Base-by-base conservation (phyloP, 2,329 filamentous ascomycete genomes). In the Trichoderma breve region DNA sequence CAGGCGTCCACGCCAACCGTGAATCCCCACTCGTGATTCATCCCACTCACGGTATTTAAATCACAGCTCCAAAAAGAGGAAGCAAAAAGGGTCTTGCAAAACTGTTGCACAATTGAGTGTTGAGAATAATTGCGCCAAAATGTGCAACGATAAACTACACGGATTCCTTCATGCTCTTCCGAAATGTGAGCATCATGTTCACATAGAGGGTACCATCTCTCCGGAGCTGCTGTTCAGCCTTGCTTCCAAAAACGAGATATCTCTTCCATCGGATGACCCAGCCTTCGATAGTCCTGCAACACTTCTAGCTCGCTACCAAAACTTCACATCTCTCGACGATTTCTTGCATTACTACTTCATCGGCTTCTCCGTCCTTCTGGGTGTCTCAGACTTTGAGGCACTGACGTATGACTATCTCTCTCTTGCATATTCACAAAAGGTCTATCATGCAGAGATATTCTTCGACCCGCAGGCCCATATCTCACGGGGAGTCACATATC, bases 121-220 rank as follows among this genome's bases (percentile, higher is more conserved):
- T 18, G 64, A 57, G 24, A 21, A n/a, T 11, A 8, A 14, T 7
- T 39, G 1, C n/a, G 32, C 32, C 65, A 71, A 21, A 11, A 91
- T 90, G 88, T 91, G 88, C 80, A 83, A 87, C 76, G 78, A 78
- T 14, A 70, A 72, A 14, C 74, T 80, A 60, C 89, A 90, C 81
- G 79, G 84, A 55, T 89, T 93, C 79, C 85, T 94, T 47, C 81
- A 83, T 66, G 86, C 86, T 36, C 86, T 95, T 34, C 92, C 92
- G 74, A 95, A 95, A 84, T 93, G 91, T 82, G 93, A 95, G 80
- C 92, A 94, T 78, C 93, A 95, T 81, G 87, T 95, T 69, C 93
- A 95, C 79, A 86, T 95, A 39, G 92, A 95, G 81, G 93, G 93
- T 70, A 91, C 91, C 14, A 86, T 95, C 47, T 89, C 90, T 53